phyloP scores from a whole-genome alignment of 306 rosid genomes.

The Cicer chorassanicum region DNA sequence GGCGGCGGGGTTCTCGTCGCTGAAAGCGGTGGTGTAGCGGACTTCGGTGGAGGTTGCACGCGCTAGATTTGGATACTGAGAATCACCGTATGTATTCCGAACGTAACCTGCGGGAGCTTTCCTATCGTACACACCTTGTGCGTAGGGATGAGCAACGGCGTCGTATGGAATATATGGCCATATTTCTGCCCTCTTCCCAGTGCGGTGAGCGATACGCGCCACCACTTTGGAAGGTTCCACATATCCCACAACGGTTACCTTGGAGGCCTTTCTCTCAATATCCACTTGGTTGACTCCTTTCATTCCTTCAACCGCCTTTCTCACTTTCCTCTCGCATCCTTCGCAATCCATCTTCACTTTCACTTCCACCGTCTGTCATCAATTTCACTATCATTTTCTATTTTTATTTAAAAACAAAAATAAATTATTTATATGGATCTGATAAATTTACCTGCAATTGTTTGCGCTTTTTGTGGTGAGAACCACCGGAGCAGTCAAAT shows the following conservation, averaged over 20 bases:
- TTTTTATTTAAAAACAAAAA: not conserved
- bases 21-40: conserved; percentile 82
- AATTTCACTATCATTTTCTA: not conserved
- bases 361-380: conserved; percentile 80
- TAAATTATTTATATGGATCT: not conserved
- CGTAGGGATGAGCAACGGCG: conserved; percentile 79
- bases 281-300: conserved; percentile 70
- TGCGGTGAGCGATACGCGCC: conserved; percentile 72
- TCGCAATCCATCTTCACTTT: conserved; percentile 93
- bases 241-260: conserved; percentile 73
- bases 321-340: conserved; percentile 87
- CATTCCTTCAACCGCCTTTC: conserved; percentile 81
- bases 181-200: conserved; percentile 87
- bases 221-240: conserved; percentile 73
- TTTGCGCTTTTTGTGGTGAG: conserved; percentile 54
- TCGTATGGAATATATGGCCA: conserved; percentile 92
- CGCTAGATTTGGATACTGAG: conserved; percentile 49
- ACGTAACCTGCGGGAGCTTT: conserved; percentile 88
- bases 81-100: conserved; percentile 45
- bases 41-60: conserved; percentile 77
- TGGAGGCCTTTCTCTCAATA: conserved; percentile 68
- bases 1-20: conserved; percentile 72
- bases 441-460: conserved; percentile 65
- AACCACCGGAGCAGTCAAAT: conserved; percentile 52
- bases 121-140: conserved; percentile 69